These are phyloP conservation scores for Trametes cinnabarina DNA, from an alignment of 768 basidiomycete genomes.

Conservation along the genomic window DNA sequence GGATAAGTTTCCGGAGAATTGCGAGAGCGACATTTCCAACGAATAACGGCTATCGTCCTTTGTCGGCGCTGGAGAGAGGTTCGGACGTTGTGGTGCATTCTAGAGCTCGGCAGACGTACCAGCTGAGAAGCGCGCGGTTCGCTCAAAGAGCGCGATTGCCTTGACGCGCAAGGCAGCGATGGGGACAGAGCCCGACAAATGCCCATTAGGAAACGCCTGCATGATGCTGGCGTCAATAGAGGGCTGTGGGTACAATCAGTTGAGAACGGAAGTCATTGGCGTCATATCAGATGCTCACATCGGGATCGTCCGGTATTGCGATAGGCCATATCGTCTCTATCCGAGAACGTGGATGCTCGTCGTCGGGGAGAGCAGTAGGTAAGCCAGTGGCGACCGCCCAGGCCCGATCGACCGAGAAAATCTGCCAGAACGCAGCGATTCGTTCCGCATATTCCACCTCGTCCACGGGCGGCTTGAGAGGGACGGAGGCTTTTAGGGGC, in stretches of 20 bases:
- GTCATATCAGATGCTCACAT: conserved; percentile 20
- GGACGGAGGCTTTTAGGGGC: conserved; percentile 23
- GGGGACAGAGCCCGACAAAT: conserved; percentile 8
- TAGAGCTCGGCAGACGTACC: conserved; percentile 30
- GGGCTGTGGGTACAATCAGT: not conserved
- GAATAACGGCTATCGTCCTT: conserved; percentile 33
- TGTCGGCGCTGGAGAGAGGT: conserved; percentile 25
- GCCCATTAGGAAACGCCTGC: not conserved
- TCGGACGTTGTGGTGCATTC: not conserved
- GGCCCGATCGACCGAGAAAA: conserved; percentile 59
- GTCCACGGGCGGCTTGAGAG: conserved; percentile 37
- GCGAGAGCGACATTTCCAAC: conserved; percentile 45
- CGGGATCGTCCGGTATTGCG: conserved; percentile 20
- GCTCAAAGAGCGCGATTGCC: conserved; percentile 52
- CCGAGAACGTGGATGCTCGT: conserved; percentile 43
- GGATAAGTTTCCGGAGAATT: conserved; percentile 43
- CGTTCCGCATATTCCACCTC: conserved; percentile 45
- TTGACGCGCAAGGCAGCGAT: conserved; percentile 44
- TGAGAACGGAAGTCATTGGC: not conserved
- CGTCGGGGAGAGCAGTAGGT: conserved; percentile 51
- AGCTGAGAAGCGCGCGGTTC: conserved; percentile 44
- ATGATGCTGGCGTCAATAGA: not conserved
- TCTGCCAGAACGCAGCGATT: conserved; percentile 58
- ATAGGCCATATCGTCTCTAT: conserved; percentile 56
- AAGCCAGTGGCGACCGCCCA: conserved; percentile 58